Conservation (phyloP, 768 basidiomycete genomes). For the Gyrodon lividus region DNA sequence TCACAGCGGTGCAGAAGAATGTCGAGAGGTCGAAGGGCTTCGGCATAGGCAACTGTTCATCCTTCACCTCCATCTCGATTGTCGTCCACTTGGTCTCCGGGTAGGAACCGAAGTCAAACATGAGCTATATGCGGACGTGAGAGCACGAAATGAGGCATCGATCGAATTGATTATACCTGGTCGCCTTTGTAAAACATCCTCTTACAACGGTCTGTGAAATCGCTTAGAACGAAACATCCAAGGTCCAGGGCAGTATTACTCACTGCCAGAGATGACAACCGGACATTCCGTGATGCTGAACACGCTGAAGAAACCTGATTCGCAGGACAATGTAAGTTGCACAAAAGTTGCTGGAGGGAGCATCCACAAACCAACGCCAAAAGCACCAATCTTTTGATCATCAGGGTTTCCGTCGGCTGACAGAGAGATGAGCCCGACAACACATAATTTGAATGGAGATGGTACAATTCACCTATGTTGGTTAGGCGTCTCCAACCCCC, state of each 20-base stretch:
- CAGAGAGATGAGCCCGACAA: not conserved
- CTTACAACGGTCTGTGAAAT: not conserved
- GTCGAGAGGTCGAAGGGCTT: slow-evolving; percentile 45
- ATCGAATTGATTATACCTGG: slow-evolving; percentile 5
- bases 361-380: slow-evolving; percentile 31
- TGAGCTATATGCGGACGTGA: not conserved
- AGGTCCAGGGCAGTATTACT: not conserved
- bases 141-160: not conserved
- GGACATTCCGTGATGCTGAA: slow-evolving; percentile 31
- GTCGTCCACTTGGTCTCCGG: slow-evolving; percentile 36
- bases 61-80: slow-evolving; percentile 48
- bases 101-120: not conserved
- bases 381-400: slow-evolving; percentile 51
- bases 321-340: not conserved
- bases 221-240: not conserved
- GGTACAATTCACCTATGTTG: slow-evolving; percentile 36
- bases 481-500: slow-evolving; percentile 49
- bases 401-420: slow-evolving; percentile 54
- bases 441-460: not conserved
- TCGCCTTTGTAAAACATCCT: slow-evolving; percentile 7
- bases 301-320: slow-evolving; percentile 26
- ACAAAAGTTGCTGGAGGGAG: not conserved
- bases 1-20: slow-evolving; percentile 47
- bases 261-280: slow-evolving; percentile 24
- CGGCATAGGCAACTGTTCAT: slow-evolving; percentile 38